Evolutionary conservation across 768 basidiomycete genomes (phyloP).

Genomic region (Boletus speciosus): DNA sequence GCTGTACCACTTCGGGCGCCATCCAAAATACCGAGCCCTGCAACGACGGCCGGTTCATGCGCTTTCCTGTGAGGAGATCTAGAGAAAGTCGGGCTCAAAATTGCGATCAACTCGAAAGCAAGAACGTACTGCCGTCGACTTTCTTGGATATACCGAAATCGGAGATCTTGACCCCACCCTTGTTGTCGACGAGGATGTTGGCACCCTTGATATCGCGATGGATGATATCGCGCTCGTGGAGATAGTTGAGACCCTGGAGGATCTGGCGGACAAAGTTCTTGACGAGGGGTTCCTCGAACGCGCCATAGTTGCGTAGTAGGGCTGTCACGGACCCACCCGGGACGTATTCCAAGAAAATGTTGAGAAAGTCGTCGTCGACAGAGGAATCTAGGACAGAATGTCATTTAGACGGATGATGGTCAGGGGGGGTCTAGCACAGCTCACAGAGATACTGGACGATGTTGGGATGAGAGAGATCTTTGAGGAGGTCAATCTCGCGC

Average conservation of each 20-base stretch:
- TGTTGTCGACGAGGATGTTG: slow-evolving; percentile 97
- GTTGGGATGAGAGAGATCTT: slow-evolving; percentile 89
- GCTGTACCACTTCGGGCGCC: slow-evolving; percentile 98
- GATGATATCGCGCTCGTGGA: slow-evolving; percentile 92
- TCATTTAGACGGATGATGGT: neutral
- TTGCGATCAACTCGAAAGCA: neutral
- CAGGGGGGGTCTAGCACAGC: slow-evolving; percentile 27
- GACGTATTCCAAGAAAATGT: slow-evolving; percentile 97
- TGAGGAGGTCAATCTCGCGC: slow-evolving; percentile 90
- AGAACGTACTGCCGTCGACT: slow-evolving; percentile 84
- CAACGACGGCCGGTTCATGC: slow-evolving; percentile 84
- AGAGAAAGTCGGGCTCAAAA: neutral
- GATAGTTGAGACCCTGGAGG: slow-evolving; percentile 80
- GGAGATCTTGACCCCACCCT: slow-evolving; percentile 95
- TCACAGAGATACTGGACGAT: slow-evolving; percentile 97
- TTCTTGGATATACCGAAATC: slow-evolving; percentile 98
- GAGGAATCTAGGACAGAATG: slow-evolving; percentile 71
- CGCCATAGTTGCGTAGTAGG: slow-evolving; percentile 84
- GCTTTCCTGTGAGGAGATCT: slow-evolving; percentile 55
- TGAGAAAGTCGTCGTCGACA: slow-evolving; percentile 83
- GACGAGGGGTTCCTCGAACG: slow-evolving; percentile 90
- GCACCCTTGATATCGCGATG: slow-evolving; percentile 99
- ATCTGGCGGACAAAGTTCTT: slow-evolving; percentile 93
- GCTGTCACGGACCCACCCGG: slow-evolving; percentile 94
- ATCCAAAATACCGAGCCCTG: slow-evolving; percentile 99